A percentile compares a stretch with the other conserved stretches of the same genome.
These are phyloP conservation scores for Amanita exitialis DNA, from an alignment of 768 basidiomycete genomes.

Conservation along the genomic window DNA sequence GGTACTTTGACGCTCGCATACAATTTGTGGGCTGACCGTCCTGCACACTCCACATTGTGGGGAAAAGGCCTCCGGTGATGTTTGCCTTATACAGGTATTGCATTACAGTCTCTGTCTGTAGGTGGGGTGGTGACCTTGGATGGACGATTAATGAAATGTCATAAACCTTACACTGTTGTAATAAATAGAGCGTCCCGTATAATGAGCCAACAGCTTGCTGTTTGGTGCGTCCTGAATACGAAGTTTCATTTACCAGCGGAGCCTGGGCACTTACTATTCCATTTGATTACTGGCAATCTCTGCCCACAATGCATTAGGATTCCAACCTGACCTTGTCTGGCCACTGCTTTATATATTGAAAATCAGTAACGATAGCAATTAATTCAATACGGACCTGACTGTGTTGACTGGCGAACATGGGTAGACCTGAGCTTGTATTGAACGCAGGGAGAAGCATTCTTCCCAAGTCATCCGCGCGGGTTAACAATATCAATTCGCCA, in stretches of 20 bases:
- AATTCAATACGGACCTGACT: constrained; percentile 24
- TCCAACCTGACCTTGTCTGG: constrained; percentile 22
- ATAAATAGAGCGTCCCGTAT: constrained; percentile 61
- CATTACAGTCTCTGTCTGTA: constrained; percentile 34
- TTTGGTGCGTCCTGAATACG: constrained; percentile 11
- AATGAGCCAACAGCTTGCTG: constrained; percentile 68
- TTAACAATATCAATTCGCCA: constrained; percentile 46
- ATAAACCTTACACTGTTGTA: constrained; percentile 28
- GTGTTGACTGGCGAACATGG: constrained; percentile 61
- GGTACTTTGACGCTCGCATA: constrained; percentile 4
- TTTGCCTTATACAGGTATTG: constrained; percentile 39
- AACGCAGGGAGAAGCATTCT: constrained; percentile 62
- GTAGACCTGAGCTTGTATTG: constrained; percentile 59
- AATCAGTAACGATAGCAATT: neutral
- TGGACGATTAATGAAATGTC: too few species aligned
- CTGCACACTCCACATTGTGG: constrained; percentile 38
- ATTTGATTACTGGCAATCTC: constrained; percentile 50
- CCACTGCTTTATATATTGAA: constrained; percentile 19
- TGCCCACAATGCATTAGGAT: constrained; percentile 24
- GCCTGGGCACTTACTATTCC: constrained; percentile 34
- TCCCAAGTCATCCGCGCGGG: constrained; percentile 67
- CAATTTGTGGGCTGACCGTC: constrained; percentile 30
- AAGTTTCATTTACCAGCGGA: neutral
- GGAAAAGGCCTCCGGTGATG: constrained; percentile 39
- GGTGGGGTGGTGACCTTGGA: constrained; percentile 13